A percentile compares a stretch with the other conserved stretches of the same genome.
Evolutionary conservation across 2,329 filamentous ascomycete genomes (phyloP).

Genomic region (Xylariaceae sp.): DNA sequence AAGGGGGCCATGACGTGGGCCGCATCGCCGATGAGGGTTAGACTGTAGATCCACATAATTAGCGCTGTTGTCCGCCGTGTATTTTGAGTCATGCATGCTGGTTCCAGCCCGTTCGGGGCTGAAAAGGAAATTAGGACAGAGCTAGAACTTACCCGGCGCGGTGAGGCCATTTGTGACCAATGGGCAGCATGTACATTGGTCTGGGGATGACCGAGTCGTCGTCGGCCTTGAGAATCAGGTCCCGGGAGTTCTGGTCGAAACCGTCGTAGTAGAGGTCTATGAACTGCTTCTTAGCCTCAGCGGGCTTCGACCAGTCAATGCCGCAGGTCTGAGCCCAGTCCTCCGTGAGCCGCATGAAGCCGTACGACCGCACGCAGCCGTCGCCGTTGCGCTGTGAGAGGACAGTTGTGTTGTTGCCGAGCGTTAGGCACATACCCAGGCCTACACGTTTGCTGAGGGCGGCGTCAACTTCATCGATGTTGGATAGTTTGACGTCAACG

Average conservation of each 20-base stretch:
- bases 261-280: not conserved
- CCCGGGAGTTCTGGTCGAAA: not conserved
- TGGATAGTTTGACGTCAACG: not conserved
- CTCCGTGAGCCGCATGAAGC: not conserved
- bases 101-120: no score
- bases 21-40: conserved; percentile 48
- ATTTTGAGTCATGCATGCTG: no score
- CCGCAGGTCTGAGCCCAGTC: not conserved
- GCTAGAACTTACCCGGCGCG: conserved; percentile 1
- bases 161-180: conserved; percentile 3
- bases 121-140: conserved; percentile 24
- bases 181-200: not conserved
- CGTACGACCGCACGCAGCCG: not conserved
- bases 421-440: not conserved
- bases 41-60: conserved; percentile 39
- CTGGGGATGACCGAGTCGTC: not conserved
- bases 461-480: not conserved
- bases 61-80: no score
- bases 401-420: not conserved
- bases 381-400: conserved; percentile 1
- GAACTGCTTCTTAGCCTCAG: conserved; percentile 4
- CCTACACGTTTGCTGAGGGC: not conserved
- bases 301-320: not conserved
- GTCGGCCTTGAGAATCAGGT: conserved; percentile 1
- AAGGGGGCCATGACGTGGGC: conserved; percentile 45